Conservation (phyloP, 257 asterid genomes). For the Parsonsia alboflavescens region DNA sequence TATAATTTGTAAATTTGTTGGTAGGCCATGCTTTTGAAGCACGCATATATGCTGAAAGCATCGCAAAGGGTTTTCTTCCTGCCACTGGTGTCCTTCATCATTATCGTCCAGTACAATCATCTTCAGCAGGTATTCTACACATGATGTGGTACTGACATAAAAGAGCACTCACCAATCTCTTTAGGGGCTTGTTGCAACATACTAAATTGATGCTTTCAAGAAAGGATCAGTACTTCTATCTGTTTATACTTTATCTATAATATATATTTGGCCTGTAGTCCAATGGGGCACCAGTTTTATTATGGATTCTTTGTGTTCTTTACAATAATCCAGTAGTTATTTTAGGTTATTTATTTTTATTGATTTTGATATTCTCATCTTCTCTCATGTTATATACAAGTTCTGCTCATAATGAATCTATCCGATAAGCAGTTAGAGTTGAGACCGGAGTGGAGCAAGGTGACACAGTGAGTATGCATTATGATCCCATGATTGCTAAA, state of each 20-base stretch:
- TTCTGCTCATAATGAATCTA: neutral
- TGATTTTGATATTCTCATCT: neutral
- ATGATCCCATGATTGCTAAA: slow-evolving; percentile 99
- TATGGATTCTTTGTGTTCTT: neutral
- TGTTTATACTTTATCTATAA: neutral
- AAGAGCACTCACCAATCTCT: slow-evolving; percentile 9
- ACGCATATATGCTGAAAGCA: slow-evolving; percentile 98
- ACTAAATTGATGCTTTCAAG: neutral
- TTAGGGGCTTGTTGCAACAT: neutral
- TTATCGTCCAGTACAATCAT: slow-evolving; percentile 75
- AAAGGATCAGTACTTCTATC: neutral
- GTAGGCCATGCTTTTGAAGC: slow-evolving; percentile 99
- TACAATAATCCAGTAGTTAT: neutral
- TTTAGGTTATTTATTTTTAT: neutral
- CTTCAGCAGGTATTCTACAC: slow-evolving; percentile 55
- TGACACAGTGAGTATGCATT: slow-evolving; percentile 95
- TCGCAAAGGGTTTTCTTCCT: slow-evolving; percentile 94
- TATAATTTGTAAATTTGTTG: slow-evolving; percentile 10
- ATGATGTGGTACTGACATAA: slow-evolving; percentile 4
- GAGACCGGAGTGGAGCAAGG: slow-evolving; percentile 99
- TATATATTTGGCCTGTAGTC: neutral
- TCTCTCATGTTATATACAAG: neutral
- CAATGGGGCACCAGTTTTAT: neutral
- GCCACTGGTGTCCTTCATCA: slow-evolving; percentile 96
- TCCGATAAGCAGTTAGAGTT: slow-evolving; percentile 66